Percentiles rank a stretch among this genome's conserved stretches.
Evolutionary conservation across 352 stramenopile genomes (phyloP).

Genomic region (Nothophytophthora sp.): DNA sequence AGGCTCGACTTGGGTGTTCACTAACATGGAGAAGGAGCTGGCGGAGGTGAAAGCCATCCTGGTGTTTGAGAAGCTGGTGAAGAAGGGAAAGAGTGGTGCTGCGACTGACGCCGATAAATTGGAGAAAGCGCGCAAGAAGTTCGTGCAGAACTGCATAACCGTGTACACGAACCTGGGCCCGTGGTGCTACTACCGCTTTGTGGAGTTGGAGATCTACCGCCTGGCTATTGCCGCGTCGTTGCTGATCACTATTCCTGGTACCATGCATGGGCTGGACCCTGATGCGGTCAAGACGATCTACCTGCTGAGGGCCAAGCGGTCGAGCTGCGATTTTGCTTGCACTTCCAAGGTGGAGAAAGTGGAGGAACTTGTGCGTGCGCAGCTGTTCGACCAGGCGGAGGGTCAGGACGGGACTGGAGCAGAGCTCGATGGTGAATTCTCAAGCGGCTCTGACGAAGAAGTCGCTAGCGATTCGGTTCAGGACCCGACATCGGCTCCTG

Average conservation of each 20-base stretch:
- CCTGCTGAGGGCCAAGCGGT: slow-evolving; percentile 38
- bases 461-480: not conserved
- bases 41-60: slow-evolving; percentile 45
- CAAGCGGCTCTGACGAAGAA: slow-evolving; percentile 37
- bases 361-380: slow-evolving; percentile 44
- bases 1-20: slow-evolving; percentile 26
- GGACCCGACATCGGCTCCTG: not conserved
- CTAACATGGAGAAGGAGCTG: slow-evolving; percentile 44
- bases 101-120: slow-evolving; percentile 35
- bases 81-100: slow-evolving; percentile 49
- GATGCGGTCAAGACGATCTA: slow-evolving; percentile 59
- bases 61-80: slow-evolving; percentile 50
- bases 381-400: slow-evolving; percentile 28
- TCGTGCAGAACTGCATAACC: slow-evolving; percentile 50
- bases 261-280: slow-evolving; percentile 54
- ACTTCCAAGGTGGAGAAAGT: slow-evolving; percentile 60
- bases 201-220: slow-evolving; percentile 74
- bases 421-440: slow-evolving; percentile 23
- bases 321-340: slow-evolving; percentile 46
- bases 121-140: slow-evolving; percentile 56
- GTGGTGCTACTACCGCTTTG: slow-evolving; percentile 79
- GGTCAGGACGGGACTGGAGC: slow-evolving; percentile 18
- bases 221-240: slow-evolving; percentile 53
- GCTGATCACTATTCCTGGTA: slow-evolving; percentile 51
- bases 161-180: slow-evolving; percentile 66